Evolutionary conservation across 805 yeast genomes (phyloP), one percentile per base, ranked within the genome.

Genomic region (Metschnikowia borealis): DNA sequence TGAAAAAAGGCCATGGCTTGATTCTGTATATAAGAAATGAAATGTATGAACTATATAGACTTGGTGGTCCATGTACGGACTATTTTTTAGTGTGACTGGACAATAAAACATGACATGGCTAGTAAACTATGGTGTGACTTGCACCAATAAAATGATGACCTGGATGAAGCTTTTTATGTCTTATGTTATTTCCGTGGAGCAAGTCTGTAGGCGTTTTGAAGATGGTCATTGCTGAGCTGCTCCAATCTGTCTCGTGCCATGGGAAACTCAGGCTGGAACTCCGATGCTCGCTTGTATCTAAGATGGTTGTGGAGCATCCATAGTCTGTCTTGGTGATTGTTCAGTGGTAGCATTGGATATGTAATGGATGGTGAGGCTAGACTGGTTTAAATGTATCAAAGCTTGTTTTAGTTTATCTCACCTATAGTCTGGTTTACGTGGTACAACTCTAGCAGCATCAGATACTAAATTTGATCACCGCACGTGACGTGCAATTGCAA

Each of bases 241-340:
- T 33, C 29, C n/a, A 34, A 33, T 15, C 32, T 38, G 7, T 38
- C 41, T 37, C 44, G 21, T 7, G 54, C 35, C 11, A 54, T 38
- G 20, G 61, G 61, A 36, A 54, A 58, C 6, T 56, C 57, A 10
- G 61, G 61, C 33, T 48, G 54, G 40, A 44, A 42, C 43, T 58
- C 61, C 34, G 38, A 38, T 31, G 53, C 52, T 34, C 39, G 33
- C 38, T 50, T 49, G 31, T 38, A 34, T 10, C 58, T 50, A 14
- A 58, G 49, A 48, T 58, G 61, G 53, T 50, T 47, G 33, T 56
- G 56, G 46, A 58, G 51, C 60, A 58, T 58, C 51, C 53, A 44
- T 46, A 58, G 52, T 17, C 61, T 45, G 33, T 53, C 59, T 23
- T 53, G 46, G 15, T 59, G 58, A 23, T 44, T 52, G 5, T 52